Evolutionary conservation across 108 stramenopile species (phyloP).

Genomic region (Fistulifera pelliculosa): DNA sequence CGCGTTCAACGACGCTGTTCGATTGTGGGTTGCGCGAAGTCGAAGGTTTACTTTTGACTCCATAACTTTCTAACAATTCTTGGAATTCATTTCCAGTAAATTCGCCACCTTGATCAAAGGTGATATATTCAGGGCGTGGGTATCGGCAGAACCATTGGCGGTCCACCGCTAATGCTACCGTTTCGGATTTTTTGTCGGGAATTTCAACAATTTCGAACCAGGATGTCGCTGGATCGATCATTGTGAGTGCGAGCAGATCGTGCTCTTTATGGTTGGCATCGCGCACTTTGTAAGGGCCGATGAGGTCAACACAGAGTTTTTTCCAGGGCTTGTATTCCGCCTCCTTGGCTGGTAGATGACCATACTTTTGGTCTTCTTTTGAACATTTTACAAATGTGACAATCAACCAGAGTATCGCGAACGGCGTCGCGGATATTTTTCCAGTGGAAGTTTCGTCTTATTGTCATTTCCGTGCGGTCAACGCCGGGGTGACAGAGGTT

Average conservation of each 20-base stretch:
- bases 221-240: constrained; percentile 25
- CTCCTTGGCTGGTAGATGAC: too few species aligned
- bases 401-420: too few species aligned
- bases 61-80: background rate
- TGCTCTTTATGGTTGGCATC: background rate
- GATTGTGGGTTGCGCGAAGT: too few species aligned
- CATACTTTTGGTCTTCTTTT: too few species aligned
- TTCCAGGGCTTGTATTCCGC: too few species aligned
- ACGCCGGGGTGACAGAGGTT: too few species aligned
- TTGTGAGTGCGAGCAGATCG: constrained; percentile 8
- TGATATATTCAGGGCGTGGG: constrained; percentile 18
- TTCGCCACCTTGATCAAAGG: constrained; percentile 38
- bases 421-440: too few species aligned
- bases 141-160: constrained; percentile 33
- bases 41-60: background rate
- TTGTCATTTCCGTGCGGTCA: too few species aligned
- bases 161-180: constrained; percentile 15
- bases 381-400: too few species aligned
- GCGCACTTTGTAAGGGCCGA: constrained; percentile 31
- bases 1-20: too few species aligned
- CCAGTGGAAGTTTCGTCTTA: too few species aligned
- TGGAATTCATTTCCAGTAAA: constrained; percentile 37
- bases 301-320: constrained; percentile 23
- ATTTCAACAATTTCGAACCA: constrained; percentile 18
- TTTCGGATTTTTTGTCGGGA: constrained; percentile 16